These are phyloP conservation scores for Thymus quinquecostatus DNA, from an alignment of 257 asterid species.

Conservation along the genomic window DNA sequence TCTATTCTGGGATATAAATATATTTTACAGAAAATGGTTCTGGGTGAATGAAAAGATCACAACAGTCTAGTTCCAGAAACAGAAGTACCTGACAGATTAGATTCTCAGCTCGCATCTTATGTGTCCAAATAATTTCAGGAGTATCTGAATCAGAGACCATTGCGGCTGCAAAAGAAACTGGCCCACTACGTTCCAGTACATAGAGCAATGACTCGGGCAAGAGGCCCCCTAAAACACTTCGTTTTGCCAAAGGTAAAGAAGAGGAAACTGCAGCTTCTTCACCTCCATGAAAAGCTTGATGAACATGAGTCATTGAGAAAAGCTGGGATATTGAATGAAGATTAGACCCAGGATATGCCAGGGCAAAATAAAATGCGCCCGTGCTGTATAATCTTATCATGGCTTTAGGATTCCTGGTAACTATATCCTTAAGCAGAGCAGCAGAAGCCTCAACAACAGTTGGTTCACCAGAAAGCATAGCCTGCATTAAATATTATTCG, in stretches of 20 bases:
- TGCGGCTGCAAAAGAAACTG: constrained; percentile 95
- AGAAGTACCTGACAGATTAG: constrained; percentile 80
- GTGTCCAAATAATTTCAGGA: constrained; percentile 99
- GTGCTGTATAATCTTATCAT: constrained; percentile 94
- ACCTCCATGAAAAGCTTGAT: constrained; percentile 99
- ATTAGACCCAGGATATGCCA: constrained; percentile 99
- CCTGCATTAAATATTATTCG: constrained; percentile 48
- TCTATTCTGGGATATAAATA: constrained; percentile 16
- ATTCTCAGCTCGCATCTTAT: constrained; percentile 98
- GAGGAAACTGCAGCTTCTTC: constrained; percentile 98
- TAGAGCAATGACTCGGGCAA: constrained; percentile 97
- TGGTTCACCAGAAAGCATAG: constrained; percentile 97
- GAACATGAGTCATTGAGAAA: constrained; percentile 88
- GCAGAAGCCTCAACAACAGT: constrained; percentile 90
- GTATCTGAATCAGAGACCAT: constrained; percentile 99
- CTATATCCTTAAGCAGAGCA: constrained; percentile 88
- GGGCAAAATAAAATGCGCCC: constrained; percentile 94
- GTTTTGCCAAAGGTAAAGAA: constrained; percentile 93
- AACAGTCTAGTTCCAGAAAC: constrained; percentile 20
- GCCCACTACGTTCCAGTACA: constrained; percentile 96
- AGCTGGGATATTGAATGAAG: constrained; percentile 91
- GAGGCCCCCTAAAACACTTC: constrained; percentile 98
- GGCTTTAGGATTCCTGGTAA: constrained; percentile 97
- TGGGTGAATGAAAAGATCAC: constrained; percentile 1
- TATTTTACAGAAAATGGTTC: not conserved